These are phyloP conservation scores for Brassica balearica DNA, from an alignment of 441 rosid genomes.

Conservation along the genomic window DNA sequence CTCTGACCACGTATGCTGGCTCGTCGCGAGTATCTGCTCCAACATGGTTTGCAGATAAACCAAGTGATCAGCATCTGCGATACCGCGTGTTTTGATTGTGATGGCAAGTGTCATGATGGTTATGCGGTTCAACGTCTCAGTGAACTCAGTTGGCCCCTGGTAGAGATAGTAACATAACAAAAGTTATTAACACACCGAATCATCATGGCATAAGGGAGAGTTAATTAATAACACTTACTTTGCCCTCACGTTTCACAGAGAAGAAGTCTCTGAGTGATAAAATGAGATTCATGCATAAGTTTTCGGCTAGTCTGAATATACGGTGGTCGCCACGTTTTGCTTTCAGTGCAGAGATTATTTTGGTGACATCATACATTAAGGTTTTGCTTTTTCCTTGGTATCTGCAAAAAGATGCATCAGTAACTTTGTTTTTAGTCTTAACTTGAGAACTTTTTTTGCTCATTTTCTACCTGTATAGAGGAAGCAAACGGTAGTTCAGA, in stretches of 20 bases:
- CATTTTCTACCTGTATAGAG: slow-evolving; percentile 82
- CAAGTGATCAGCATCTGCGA: slow-evolving; percentile 96
- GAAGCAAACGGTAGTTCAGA: slow-evolving; percentile 92
- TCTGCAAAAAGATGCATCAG: slow-evolving; percentile 55
- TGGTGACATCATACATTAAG: slow-evolving; percentile 94
- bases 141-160: slow-evolving; percentile 98
- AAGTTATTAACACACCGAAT: slow-evolving; percentile 21
- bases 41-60: slow-evolving; percentile 88
- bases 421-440: slow-evolving; percentile 7
- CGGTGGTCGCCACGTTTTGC: slow-evolving; percentile 99
- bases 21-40: slow-evolving; percentile 87
- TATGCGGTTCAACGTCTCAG: slow-evolving; percentile 92
- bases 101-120: slow-evolving; percentile 91
- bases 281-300: slow-evolving; percentile 92
- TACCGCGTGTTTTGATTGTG: slow-evolving; percentile 95
- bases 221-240: slow-evolving; percentile 53
- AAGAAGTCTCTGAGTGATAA: slow-evolving; percentile 93
- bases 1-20: slow-evolving; percentile 97
- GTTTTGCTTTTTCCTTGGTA: slow-evolving; percentile 94
- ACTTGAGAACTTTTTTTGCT: slow-evolving; percentile 5
- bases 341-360: slow-evolving; percentile 90
- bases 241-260: slow-evolving; percentile 91
- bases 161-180: slow-evolving; percentile 45
- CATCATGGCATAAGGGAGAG: slow-evolving; percentile 21
- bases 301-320: slow-evolving; percentile 90